These are phyloP conservation scores for Lichtheimia corymbifera DNA, from an alignment of 371 early-diverging fungal species.

Conservation along the genomic window DNA sequence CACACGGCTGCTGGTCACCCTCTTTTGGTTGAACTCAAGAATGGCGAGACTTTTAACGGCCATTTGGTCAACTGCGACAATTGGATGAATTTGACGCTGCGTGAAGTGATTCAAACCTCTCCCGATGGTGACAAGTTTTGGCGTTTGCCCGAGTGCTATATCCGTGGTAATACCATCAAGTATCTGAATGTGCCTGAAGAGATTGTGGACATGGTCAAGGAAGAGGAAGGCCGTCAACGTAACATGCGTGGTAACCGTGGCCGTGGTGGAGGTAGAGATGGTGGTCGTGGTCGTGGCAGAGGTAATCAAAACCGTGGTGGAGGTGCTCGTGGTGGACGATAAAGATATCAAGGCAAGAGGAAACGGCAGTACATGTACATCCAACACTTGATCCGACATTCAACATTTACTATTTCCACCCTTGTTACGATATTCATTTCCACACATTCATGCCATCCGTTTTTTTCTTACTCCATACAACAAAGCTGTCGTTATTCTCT, in stretches of 20 bases:
- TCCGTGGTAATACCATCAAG: constrained; percentile 94
- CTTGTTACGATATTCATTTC: too few relatives aligned
- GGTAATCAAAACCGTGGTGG: constrained; percentile 34
- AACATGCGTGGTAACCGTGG: constrained; percentile 52
- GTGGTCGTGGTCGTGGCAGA: constrained; percentile 47
- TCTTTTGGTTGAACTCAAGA: constrained; percentile 97
- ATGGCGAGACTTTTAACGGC: constrained; percentile 97
- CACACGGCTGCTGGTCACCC: constrained; percentile 90
- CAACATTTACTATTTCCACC: too few relatives aligned
- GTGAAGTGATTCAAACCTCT: constrained; percentile 94
- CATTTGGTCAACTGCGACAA: constrained; percentile 96
- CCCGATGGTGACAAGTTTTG: constrained; percentile 93
- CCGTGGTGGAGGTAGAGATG: constrained; percentile 53
- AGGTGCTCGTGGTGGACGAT: constrained; percentile 4
- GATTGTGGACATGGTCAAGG: constrained; percentile 90
- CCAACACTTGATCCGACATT: too few relatives aligned
- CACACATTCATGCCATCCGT: too few relatives aligned
- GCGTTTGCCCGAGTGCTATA: constrained; percentile 89
- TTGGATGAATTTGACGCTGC: constrained; percentile 96
- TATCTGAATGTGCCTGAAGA: constrained; percentile 93
- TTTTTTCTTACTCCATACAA: too few relatives aligned
- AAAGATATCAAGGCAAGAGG: too few relatives aligned
- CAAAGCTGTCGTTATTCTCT: too few relatives aligned
- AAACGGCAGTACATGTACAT: too few relatives aligned
- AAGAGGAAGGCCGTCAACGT: constrained; percentile 56